Base-by-base conservation (phyloP, 2,329 filamentous ascomycete genomes). In the Periglandula ipomoeae region DNA sequence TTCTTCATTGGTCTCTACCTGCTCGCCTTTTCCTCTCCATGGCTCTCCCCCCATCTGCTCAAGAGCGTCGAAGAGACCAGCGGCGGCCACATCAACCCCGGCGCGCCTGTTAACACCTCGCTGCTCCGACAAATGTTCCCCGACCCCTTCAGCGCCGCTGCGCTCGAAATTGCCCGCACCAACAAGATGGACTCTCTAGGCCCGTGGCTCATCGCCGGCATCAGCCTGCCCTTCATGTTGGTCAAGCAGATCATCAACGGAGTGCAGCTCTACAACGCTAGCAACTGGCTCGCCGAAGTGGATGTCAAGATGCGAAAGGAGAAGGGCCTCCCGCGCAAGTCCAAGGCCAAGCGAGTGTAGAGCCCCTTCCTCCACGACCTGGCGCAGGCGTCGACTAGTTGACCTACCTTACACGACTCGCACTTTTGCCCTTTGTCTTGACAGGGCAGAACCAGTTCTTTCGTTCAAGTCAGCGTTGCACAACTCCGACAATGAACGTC, bases 1-100 rank as follows among this genome's bases (percentile, higher is more conserved):
- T 98, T 96, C 78, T 98, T 98, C 76, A 96, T 98, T 64, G 90
- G 89, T 26, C 82, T 98, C 53, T 98, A 98, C 72, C 85, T 98
- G 47, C 84, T 98, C 51, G 96, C 90, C 60, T 98, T 98, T 76
- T 94, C 87, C 50, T 95, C 88, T 50, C 91, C 91, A 2, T 79
- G 83, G 34, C 81, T 97, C 48, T 93, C 89, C 2, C 91, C 93
- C 1, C 88, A 88, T 50, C 84, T 97, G 46, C 82, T 84, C 53
- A 72, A 81, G 59, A 73, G 79, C 11, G 73, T 81, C 37, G 76
- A 81, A 53, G 71, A 75, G 47, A 69, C 73, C 39, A 64, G 61
- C 48, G 73, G 74, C 48, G 73, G 72, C 46, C 70, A 70, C 42
- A 78, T 81, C 55, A 71, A 84, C 59, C 78, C 81, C 7, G 85